Evolutionary conservation across 1,284 basidiomycete genomes (phyloP), one percentile per base, ranked within the genome.

Genomic region (Cutaneotrichosporon cyanovorans): DNA sequence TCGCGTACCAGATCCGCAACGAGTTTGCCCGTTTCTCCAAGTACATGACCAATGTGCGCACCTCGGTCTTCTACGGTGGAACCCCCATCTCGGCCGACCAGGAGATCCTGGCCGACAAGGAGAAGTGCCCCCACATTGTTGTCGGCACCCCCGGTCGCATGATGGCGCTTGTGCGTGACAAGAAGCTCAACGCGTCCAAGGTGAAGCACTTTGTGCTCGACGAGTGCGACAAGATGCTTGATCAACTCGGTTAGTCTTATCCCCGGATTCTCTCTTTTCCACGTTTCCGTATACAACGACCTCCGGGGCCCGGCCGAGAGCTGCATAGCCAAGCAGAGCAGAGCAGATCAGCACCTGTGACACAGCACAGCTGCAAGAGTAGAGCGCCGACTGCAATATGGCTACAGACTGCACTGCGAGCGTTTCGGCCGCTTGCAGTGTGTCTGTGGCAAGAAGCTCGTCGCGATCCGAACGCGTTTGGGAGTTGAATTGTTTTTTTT

Each of bases 171-270:
- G 81, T 84, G 43, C 79, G 90, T 61, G 92, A 96, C 75, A 95
- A 95, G 77, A 80, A 85, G 47, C 72, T 96, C 74, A 89, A 93
- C 70, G 86, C 85, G 58, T 84, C 84, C 73, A 85, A 89, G 70
- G 88, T 95, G 73, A 93, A 95, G 78, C 92, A 97, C 78, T 99
- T 99, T 75, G 92, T 96, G 53, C 79, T 99, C 71, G 95, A 99
- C 80, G 95, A 99, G 78, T 99, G 95, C 79, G 95, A 99, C 81
- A 99, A 99, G 83, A 97, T 99, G 89, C 84, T 99, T 71, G 95
- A 99, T 81, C 87, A 92, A 83, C 90, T 99, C 77, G 92, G 91
- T 96, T 85, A 93, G 91, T 95, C 34, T 37, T 34, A 40, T 30
- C 40, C 40, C 40, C 41, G 35, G 41, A 32, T 42, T 44, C 37